Evolutionary conservation across 176 grass and related monocot genomes (phyloP), one percentile per base, ranked within the genome.

Genomic region (Otatea glauca): DNA sequence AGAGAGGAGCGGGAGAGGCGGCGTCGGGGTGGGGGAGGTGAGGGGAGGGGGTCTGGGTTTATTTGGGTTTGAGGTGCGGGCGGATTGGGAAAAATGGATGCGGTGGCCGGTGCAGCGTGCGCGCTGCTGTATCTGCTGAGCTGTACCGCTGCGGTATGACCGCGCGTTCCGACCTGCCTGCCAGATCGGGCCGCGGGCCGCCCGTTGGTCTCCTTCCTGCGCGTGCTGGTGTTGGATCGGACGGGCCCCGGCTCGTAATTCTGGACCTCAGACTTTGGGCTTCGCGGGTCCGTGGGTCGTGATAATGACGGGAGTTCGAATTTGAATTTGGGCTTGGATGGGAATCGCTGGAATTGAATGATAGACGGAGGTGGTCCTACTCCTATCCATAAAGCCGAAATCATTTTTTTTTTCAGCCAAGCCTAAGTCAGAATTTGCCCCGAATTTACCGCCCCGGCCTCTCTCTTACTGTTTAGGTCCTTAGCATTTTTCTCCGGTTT

Each of bases 1-100:
- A 78, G 62, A 76, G 73, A 17, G 14, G 27, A 35, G 27, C 34
- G 38, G 82, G 48, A 20, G 66, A 42, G 66, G 35, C 66, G 37
- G 18, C 37, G 66, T 38, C 66, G 66, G 37, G 37, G 3, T 18
- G 18, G 16, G 14, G 17, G 37, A 43, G 16, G 14, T 8, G 37
- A 43, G 3, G 18, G 5, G 9, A 37, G 4, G 18, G 5, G 18
- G 35, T 27, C 81, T 64, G 61, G 62, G 62, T 65, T 32, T 64
- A 29, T 32, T 16, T 64, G 61, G 27, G 61, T 64, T 64, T 64
- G 61, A 13, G 61, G 61, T 5, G 61, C 12, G 24, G 27, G 44
- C 38, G 13, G 58, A 72, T 61, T 21, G 41, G 41, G 81, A 49
- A 17, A 15, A 60, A 14, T 45, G 18, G 44, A 16, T 5, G 58